phyloP scores from a whole-genome alignment of 2,329 filamentous ascomycete species.

The Pestalotiopsis sp. region DNA sequence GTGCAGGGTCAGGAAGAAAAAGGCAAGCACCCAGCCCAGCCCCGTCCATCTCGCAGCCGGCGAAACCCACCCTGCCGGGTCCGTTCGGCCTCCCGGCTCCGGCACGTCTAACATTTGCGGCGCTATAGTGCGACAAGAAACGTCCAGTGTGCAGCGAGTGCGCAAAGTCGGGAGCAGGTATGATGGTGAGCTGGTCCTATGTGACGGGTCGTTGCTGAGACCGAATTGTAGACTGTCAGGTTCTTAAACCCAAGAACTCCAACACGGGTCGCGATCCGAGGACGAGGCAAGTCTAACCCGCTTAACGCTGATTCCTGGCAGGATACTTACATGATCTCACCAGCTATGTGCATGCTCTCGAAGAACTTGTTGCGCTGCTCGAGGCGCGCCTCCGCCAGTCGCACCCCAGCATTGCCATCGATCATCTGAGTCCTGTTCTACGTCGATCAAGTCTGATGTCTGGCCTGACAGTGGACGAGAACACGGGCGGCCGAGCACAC shows the following conservation, averaged over 20 bases:
- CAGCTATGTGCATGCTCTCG: background rate
- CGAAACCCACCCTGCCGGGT: too few species aligned
- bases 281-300: background rate
- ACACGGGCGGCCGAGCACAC: background rate
- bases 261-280: background rate
- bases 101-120: background rate
- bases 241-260: background rate
- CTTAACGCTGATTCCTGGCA: background rate
- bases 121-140: background rate
- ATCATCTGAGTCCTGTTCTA: background rate
- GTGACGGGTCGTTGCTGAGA: background rate
- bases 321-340: background rate
- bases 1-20: background rate
- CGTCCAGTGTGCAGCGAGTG: background rate
- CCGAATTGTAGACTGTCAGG: background rate
- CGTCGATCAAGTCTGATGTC: background rate
- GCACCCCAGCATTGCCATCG: background rate
- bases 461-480: background rate
- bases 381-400: background rate
- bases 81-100: background rate
- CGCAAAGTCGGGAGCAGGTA: background rate
- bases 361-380: background rate
- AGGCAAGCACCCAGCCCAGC: background rate
- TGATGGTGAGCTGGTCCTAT: background rate
- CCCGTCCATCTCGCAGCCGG: too few species aligned